These are phyloP conservation scores for Vaccinium vitisidaea DNA, from an alignment of 148 eudicot species.

Conservation along the genomic window DNA sequence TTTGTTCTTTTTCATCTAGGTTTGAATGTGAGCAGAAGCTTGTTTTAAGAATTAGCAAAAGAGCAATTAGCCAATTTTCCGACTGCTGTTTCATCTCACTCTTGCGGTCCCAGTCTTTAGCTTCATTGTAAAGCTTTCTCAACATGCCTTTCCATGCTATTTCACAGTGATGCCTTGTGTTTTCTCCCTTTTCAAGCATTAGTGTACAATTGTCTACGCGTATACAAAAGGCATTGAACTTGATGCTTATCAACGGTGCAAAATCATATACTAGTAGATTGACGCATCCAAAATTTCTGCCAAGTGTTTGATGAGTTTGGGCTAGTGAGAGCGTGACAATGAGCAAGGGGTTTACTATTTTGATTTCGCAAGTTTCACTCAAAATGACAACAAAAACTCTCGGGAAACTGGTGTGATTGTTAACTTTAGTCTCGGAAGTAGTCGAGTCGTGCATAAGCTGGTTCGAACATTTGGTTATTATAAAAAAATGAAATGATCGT, in stretches of 20 bases:
- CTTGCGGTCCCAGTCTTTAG: not conserved
- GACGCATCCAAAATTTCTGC: not conserved
- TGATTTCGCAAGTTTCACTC: not conserved
- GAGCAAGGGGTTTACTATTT: not conserved
- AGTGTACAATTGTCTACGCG: not conserved
- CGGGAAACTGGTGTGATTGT: not conserved
- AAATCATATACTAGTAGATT: not conserved
- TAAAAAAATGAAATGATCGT: too few species aligned
- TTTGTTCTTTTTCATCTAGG: not conserved
- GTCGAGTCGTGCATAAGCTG: too few species aligned
- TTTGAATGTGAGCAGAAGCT: slow-evolving; percentile 6
- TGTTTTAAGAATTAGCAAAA: not conserved
- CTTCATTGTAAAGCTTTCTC: not conserved
- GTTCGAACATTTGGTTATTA: too few species aligned
- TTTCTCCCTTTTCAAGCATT: not conserved
- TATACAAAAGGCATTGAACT: not conserved
- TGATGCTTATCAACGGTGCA: not conserved
- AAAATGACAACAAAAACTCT: not conserved
- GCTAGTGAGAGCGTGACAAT: not conserved
- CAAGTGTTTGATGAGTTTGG: not conserved
- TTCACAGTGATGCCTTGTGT: not conserved
- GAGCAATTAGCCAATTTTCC: slow-evolving; percentile 11
- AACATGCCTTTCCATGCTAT: not conserved
- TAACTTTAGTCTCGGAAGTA: not conserved
- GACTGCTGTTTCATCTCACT: not conserved